A percentile compares a stretch with the other conserved stretches of the same genome.
phyloP scores from a whole-genome alignment of 116 monocot species.

The Posidonia oceanica region DNA sequence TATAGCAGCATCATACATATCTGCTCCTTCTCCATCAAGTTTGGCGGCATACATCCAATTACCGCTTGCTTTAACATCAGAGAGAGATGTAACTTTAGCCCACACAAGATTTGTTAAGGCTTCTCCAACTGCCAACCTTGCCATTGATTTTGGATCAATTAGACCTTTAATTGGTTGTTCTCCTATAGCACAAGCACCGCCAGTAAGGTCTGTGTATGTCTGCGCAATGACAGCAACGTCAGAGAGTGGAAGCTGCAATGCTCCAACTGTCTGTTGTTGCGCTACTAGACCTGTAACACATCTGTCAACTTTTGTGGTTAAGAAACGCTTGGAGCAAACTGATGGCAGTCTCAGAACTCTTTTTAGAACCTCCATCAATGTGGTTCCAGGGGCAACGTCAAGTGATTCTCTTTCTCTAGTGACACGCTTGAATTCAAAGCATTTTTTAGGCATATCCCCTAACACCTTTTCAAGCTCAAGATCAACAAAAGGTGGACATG shows the following conservation, averaged over 20 bases:
- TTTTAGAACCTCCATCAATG: conserved; percentile 57
- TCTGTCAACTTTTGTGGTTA: conserved; percentile 95
- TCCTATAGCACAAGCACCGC: conserved; percentile 92
- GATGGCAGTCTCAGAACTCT: conserved; percentile 77
- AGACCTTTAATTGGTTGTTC: conserved; percentile 94
- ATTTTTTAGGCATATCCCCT: conserved; percentile 96
- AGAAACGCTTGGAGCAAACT: conserved; percentile 88
- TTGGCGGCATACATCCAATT: conserved; percentile 99
- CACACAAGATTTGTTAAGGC: conserved; percentile 91
- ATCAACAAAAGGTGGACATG: conserved; percentile 60
- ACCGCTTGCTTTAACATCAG: conserved; percentile 94
- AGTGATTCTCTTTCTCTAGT: conserved; percentile 26
- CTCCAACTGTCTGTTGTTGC: conserved; percentile 94
- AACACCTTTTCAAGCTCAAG: conserved; percentile 89
- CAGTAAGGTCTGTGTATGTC: conserved; percentile 57
- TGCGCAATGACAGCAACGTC: conserved; percentile 95
- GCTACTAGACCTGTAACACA: conserved; percentile 95
- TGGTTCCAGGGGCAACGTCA: conserved; percentile 59
- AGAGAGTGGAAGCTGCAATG: conserved; percentile 82
- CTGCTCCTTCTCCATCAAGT: conserved; percentile 95
- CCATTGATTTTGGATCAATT: conserved; percentile 79
- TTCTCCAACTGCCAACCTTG: conserved; percentile 89
- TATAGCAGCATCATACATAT: conserved; percentile 93
- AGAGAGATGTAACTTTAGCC: conserved; percentile 86
- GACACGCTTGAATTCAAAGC: conserved; percentile 53